Conservation (phyloP, 1,139 yeast genomes). For the Nakaseomyces uthaithaninus region DNA sequence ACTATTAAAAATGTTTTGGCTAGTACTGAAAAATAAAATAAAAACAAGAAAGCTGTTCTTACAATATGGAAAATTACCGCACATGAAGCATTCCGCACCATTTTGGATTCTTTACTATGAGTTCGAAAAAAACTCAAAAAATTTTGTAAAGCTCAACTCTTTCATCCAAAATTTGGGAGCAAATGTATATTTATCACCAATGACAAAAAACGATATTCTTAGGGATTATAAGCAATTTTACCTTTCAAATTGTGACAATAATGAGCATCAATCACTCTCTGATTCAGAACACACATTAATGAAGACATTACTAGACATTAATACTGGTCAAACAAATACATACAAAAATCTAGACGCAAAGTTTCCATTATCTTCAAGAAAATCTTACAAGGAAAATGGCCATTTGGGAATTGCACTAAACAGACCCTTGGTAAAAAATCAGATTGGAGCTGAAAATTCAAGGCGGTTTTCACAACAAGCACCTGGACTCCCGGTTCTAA, state of each 20-base stretch:
- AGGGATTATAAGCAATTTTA: slow-evolving; percentile 31
- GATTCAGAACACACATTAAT: slow-evolving; percentile 6
- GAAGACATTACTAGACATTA: slow-evolving; percentile 13
- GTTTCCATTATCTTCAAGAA: slow-evolving; percentile 15
- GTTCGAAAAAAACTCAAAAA: slow-evolving; percentile 40
- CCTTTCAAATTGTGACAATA: slow-evolving; percentile 26
- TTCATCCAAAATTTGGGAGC: slow-evolving; percentile 40
- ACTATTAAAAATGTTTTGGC: slow-evolving; percentile 35
- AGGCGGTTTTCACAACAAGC: slow-evolving; percentile 24
- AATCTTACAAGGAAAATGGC: slow-evolving; percentile 38
- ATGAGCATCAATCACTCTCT: slow-evolving; percentile 11
- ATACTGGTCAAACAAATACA: slow-evolving; percentile 23
- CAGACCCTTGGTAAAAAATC: slow-evolving; percentile 49
- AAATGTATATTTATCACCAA: slow-evolving; percentile 42
- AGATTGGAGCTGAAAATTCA: slow-evolving; percentile 31
- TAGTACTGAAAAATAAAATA: slow-evolving; percentile 29
- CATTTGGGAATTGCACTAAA: slow-evolving; percentile 54
- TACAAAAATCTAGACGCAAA: slow-evolving; percentile 27
- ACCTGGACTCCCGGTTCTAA: slow-evolving; percentile 49
- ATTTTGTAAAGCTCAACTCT: slow-evolving; percentile 38
- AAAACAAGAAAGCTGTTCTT: slow-evolving; percentile 40
- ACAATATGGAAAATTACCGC: slow-evolving; percentile 34
- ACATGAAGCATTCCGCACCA: slow-evolving; percentile 36
- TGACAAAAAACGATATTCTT: slow-evolving; percentile 39
- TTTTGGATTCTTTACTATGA: slow-evolving; percentile 55